Base-by-base conservation (phyloP, 2,329 filamentous ascomycete species). In the Lecanicillium sp. region DNA sequence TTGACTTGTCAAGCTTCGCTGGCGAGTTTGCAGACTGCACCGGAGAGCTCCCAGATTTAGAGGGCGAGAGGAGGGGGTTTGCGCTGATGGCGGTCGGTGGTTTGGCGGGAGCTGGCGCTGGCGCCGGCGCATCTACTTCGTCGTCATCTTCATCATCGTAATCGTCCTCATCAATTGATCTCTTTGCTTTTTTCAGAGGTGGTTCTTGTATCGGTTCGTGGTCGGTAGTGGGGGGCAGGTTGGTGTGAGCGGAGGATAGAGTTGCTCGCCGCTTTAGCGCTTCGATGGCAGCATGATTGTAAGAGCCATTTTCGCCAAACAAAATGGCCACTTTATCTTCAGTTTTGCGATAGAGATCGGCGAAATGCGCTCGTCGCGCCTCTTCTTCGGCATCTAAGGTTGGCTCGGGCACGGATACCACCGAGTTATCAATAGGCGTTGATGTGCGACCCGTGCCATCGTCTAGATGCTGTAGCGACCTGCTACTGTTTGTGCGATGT, bases 131-230 rank as follows among this genome's bases (percentile, higher is more conserved):
- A 14, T 80, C 77, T 32, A 78, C 80, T 13, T 83, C 80, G 7
- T 83, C 78, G 2, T 85, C 82, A 13, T 86, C 83, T 30, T 90
- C 83, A 42, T 95, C 88, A 51, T 90, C 85, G 55, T 90, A 89
- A 62, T 90, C 83, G 52, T 88, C 83, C 57, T 90, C 85, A 51
- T 88, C 79, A 70, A 90, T 88, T 56, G 78, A 71, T 52, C 85
- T 75, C 59, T 83, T 83, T 33, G 78, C 72, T 62, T 85, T 83
- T 64, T 92, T 95, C 42, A 72, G 64, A 28, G 79, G 76, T 38
- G 77, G 74, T 53, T 82, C 73, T 48, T 67, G 67, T 49, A 74
- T 66, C 33, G 72, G 68, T 45, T 68, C 61, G 55, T 83, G 67
- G 61, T 80, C 73, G 60, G 71, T 76, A 45, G 75, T 62, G 46